A percentile compares a stretch with the other conserved stretches of the same genome.
Evolutionary conservation across 2,329 filamentous ascomycete species (phyloP).

Genomic region (Venturia oleaginea): DNA sequence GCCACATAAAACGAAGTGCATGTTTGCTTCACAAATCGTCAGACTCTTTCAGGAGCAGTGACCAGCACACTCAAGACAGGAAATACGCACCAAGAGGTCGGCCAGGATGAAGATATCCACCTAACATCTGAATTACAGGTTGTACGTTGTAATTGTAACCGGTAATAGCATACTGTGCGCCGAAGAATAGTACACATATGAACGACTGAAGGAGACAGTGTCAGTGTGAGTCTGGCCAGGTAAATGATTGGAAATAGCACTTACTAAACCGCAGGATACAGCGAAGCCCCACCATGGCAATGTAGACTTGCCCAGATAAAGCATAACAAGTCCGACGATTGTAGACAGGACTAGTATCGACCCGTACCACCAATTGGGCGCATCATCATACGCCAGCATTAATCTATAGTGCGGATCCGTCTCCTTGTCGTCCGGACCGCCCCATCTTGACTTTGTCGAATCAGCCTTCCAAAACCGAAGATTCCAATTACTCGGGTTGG

Average conservation of each 20-base stretch:
- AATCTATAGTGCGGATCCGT: constrained; percentile 26
- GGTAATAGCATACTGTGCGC: constrained; percentile 20
- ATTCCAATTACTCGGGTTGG: constrained; percentile 15
- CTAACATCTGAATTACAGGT: constrained; percentile 17
- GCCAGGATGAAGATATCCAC: constrained; percentile 20
- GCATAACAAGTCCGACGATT: constrained; percentile 20
- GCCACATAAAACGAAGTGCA: constrained; percentile 34
- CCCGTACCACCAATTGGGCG: constrained; percentile 25
- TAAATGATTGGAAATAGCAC: neutral
- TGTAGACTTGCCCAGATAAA: constrained; percentile 22
- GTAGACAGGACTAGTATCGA: constrained; percentile 18
- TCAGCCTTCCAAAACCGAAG: constrained; percentile 21
- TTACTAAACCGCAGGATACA: constrained; percentile 15
- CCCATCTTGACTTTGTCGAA: constrained; percentile 16
- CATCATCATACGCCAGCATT: constrained; percentile 23
- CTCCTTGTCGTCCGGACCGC: constrained; percentile 16
- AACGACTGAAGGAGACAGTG: constrained; percentile 17
- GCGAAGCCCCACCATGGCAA: constrained; percentile 27
- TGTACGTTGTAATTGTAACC: constrained; percentile 19
- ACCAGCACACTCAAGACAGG: constrained; percentile 22
- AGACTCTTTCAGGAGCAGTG: constrained; percentile 27
- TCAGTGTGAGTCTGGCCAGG: neutral
- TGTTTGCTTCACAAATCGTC: constrained; percentile 22
- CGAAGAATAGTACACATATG: constrained; percentile 22
- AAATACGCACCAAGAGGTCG: constrained; percentile 30